Percentiles rank a stretch among this genome's conserved stretches.
Conservation (phyloP, 768 basidiomycete genomes). For the Coprinopsis cinerea region DNA sequence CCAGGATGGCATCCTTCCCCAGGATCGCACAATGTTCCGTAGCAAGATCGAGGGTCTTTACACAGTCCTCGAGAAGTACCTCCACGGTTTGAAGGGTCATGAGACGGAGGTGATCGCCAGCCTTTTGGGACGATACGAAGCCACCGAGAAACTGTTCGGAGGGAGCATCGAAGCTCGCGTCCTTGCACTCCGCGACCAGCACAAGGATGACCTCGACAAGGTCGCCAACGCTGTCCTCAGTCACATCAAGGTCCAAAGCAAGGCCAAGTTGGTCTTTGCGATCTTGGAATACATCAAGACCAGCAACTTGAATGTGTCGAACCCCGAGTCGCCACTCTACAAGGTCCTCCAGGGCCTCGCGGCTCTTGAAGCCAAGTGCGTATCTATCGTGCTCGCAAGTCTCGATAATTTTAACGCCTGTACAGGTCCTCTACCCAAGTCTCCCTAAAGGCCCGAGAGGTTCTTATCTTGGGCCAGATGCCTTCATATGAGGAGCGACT, state of each 20-base stretch:
- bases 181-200: slow-evolving; percentile 80
- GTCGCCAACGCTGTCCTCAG: slow-evolving; percentile 85
- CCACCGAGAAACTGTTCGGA: slow-evolving; percentile 88
- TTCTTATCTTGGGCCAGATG: slow-evolving; percentile 92
- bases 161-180: slow-evolving; percentile 93
- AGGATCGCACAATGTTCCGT: slow-evolving; percentile 79
- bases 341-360: slow-evolving; percentile 78
- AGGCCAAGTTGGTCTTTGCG: slow-evolving; percentile 80
- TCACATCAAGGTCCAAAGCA: slow-evolving; percentile 92
- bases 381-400: too few species aligned
- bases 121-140: slow-evolving; percentile 73
- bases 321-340: slow-evolving; percentile 67
- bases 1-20: slow-evolving; percentile 70
- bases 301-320: slow-evolving; percentile 68
- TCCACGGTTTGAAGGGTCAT: slow-evolving; percentile 79
- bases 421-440: slow-evolving; percentile 84
- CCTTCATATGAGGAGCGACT: slow-evolving; percentile 95
- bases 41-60: slow-evolving; percentile 63
- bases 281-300: slow-evolving; percentile 89
- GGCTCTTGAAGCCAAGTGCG: slow-evolving; percentile 86
- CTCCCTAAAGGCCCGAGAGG: slow-evolving; percentile 93
- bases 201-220: slow-evolving; percentile 89
- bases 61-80: slow-evolving; percentile 74
- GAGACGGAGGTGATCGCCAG: slow-evolving; percentile 73
- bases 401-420: slow-evolving; percentile 1